Percentiles rank a stretch among this genome's conserved stretches.
Conservation (phyloP, 2,329 filamentous ascomycete genomes). For the Ambrosiella beaveri region DNA sequence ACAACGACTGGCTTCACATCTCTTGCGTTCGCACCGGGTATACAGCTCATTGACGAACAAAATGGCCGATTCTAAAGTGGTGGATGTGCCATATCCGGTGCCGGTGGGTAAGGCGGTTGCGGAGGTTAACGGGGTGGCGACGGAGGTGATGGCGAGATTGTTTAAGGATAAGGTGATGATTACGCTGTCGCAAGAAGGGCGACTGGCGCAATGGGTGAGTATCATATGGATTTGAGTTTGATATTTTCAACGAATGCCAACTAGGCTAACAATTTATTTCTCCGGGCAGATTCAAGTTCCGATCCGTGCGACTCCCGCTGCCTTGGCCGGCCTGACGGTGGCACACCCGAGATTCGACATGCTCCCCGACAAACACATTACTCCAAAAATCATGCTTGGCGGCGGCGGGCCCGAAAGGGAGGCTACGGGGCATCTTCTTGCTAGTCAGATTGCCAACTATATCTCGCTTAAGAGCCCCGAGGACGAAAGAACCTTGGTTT, state of each 20-base stretch:
- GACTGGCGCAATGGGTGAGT: constrained; percentile 78
- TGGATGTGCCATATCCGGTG: constrained; percentile 48
- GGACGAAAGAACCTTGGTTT: constrained; percentile 41
- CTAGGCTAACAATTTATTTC: not conserved
- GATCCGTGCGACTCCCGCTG: constrained; percentile 42
- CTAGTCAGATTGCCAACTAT: constrained; percentile 71
- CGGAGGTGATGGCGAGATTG: constrained; percentile 52
- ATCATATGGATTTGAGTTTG: not conserved
- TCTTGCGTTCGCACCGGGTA: not conserved
- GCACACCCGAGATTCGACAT: constrained; percentile 17
- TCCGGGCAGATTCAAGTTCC: constrained; percentile 56
- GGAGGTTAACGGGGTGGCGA: constrained; percentile 48
- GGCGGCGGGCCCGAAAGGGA: constrained; percentile 66
- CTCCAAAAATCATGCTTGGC: constrained; percentile 72
- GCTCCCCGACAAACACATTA: constrained; percentile 66
- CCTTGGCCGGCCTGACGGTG: constrained; percentile 9
- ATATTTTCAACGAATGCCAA: not conserved
- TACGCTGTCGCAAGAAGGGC: constrained; percentile 71
- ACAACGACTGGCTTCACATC: not conserved
- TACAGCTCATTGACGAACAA: not conserved
- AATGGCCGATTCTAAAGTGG: not conserved
- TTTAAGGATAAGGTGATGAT: constrained; percentile 87
- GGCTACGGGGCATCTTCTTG: constrained; percentile 71
- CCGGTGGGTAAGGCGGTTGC: constrained; percentile 41
- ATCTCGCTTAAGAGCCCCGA: constrained; percentile 54